Percentiles rank a stretch among this genome's conserved stretches.
These are phyloP conservation scores for Papilionanthe hybrid DNA, from an alignment of 116 monocot genomes.

Conservation along the genomic window DNA sequence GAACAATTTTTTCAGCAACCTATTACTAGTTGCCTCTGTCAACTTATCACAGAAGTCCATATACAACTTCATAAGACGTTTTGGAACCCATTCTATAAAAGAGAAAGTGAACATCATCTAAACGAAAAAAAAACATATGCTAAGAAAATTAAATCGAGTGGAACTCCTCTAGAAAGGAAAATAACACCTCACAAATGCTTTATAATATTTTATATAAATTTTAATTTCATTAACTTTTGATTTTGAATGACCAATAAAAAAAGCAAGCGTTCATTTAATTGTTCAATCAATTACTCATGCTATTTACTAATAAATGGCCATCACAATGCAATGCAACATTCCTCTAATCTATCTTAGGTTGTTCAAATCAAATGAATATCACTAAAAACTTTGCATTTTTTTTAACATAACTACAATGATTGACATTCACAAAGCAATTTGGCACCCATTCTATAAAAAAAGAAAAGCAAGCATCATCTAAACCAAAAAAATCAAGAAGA, in stretches of 20 bases:
- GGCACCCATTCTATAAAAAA: no score
- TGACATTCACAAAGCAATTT: no score
- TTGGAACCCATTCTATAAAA: conserved; percentile 77
- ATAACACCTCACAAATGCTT: neutral
- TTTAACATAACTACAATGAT: no score
- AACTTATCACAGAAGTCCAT: conserved; percentile 57
- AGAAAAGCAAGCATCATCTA: neutral
- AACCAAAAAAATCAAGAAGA: neutral
- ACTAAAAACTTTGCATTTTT: no score
- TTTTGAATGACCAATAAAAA: no score
- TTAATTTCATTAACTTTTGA: no score
- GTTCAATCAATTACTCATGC: no score
- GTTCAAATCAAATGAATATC: neutral
- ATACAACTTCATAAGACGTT: conserved; percentile 79
- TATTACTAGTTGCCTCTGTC: conserved; percentile 57
- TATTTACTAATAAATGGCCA: no score
- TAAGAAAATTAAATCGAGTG: neutral
- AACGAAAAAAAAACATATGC: neutral
- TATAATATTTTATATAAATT: no score
- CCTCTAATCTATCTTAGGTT: no score
- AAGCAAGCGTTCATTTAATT: no score
- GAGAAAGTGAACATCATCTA: neutral
- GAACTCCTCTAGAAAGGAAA: neutral
- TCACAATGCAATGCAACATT: no score
- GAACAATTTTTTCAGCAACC: conserved; percentile 68